Conservation (phyloP, 2,329 filamentous ascomycete genomes). For the Monascus ruber region DNA sequence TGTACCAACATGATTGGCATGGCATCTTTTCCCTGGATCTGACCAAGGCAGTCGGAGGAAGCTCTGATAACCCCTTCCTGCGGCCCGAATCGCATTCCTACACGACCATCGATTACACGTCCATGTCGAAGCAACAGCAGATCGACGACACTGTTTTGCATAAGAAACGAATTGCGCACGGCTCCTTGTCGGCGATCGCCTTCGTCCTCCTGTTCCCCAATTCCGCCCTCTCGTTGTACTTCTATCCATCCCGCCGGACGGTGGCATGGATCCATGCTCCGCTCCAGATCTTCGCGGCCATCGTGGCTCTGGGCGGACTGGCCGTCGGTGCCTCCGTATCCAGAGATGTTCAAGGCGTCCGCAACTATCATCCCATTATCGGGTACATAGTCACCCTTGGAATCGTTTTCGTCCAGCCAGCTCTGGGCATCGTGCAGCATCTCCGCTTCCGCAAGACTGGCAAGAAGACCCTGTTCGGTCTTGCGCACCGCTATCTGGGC, state of each 20-base stretch:
- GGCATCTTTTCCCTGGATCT: constrained; percentile 38
- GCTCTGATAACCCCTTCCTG: constrained; percentile 21
- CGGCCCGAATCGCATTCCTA: not conserved
- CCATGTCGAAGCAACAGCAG: constrained; percentile 5
- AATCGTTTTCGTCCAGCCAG: constrained; percentile 45
- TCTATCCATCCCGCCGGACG: constrained; percentile 29
- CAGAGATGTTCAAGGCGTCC: constrained; percentile 23
- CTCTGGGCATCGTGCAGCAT: constrained; percentile 41
- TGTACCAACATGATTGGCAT: constrained; percentile 35
- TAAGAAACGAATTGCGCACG: constrained; percentile 10
- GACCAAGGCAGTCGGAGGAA: constrained; percentile 39
- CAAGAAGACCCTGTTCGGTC: constrained; percentile 33
- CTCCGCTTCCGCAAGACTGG: constrained; percentile 35
- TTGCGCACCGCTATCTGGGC: constrained; percentile 42
- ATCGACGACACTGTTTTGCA: constrained; percentile 8
- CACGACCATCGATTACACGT: constrained; percentile 2
- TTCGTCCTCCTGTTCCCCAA: constrained; percentile 33
- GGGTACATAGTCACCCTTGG: constrained; percentile 38
- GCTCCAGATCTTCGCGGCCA: constrained; percentile 37
- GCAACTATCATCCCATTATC: constrained; percentile 38
- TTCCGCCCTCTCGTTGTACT: constrained; percentile 20
- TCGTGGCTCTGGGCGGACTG: constrained; percentile 37
- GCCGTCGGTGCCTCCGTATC: constrained; percentile 41
- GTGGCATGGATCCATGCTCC: constrained; percentile 35
- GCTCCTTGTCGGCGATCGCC: constrained; percentile 25